Evolutionary conservation across 768 basidiomycete genomes (phyloP).

Genomic region (Filobasidium wieringae): DNA sequence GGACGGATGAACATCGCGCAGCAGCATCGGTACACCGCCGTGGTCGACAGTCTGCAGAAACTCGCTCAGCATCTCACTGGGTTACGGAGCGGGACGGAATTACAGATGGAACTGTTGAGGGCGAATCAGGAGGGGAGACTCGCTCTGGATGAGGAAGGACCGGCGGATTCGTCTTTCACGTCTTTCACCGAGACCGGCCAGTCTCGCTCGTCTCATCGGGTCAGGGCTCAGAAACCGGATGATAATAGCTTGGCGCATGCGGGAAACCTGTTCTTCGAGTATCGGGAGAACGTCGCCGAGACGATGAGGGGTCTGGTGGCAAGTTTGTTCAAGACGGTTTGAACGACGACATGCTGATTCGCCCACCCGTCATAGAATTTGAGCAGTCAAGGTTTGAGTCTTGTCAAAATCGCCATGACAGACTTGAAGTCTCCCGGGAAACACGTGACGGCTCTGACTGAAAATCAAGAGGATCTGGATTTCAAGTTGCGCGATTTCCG

Average conservation of each 20-base stretch:
- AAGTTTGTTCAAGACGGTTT: conserved; percentile 3
- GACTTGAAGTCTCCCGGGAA: conserved; percentile 5
- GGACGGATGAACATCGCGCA: conserved; percentile 37
- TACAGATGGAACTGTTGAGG: conserved; percentile 71
- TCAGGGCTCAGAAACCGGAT: conserved; percentile 27
- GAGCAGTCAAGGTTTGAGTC: not conserved
- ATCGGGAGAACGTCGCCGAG: conserved; percentile 31
- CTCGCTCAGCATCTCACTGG: conserved; percentile 91
- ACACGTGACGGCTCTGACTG: not conserved
- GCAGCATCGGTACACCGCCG: conserved; percentile 65
- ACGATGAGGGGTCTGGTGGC: conserved; percentile 31
- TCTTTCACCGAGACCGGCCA: not conserved
- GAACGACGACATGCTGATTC: not conserved
- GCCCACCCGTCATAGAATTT: not conserved
- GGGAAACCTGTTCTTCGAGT: conserved; percentile 32
- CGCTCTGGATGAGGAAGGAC: not conserved
- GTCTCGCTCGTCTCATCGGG: not conserved
- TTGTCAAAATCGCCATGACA: conserved; percentile 12
- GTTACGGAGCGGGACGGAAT: conserved; percentile 63
- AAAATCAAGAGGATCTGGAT: conserved; percentile 20
- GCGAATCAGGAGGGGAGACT: conserved; percentile 40
- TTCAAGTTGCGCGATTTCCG: conserved; percentile 26
- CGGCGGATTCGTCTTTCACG: not conserved
- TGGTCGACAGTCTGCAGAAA: conserved; percentile 71
- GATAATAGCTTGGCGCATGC: conserved; percentile 8